These are phyloP conservation scores for Astraeus odoratus DNA, from an alignment of 768 basidiomycete genomes.

Conservation along the genomic window DNA sequence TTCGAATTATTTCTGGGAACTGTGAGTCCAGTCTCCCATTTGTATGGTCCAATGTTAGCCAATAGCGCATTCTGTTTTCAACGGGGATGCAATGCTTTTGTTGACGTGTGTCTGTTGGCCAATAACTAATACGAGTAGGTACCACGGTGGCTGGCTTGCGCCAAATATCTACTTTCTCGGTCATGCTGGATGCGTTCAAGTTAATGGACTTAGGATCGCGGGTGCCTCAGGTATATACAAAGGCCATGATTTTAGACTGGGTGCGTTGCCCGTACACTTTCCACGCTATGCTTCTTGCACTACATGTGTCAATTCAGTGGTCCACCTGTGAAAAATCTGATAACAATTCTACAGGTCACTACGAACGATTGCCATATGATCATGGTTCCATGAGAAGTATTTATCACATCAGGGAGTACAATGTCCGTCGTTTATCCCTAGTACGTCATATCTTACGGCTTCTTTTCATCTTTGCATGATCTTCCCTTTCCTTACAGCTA, in stretches of 20 bases:
- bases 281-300: neutral
- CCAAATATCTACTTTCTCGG: constrained; percentile 97
- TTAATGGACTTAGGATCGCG: constrained; percentile 83
- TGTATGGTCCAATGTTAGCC: too few species aligned
- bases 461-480: neutral
- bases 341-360: constrained; percentile 46
- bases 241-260: constrained; percentile 60
- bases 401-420: constrained; percentile 88
- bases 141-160: constrained; percentile 95
- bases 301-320: neutral
- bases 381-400: constrained; percentile 66
- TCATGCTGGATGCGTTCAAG: constrained; percentile 78
- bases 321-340: too few species aligned
- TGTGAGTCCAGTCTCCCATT: constrained; percentile 43
- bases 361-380: constrained; percentile 80
- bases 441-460: constrained; percentile 32
- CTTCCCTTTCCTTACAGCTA: constrained; percentile 33
- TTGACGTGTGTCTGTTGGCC: too few species aligned
- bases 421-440: constrained; percentile 69
- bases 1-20: constrained; percentile 93
- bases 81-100: too few species aligned
- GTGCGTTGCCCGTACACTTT: too few species aligned
- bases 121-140: constrained; percentile 41
- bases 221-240: constrained; percentile 95
- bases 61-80: too few species aligned